phyloP scores from a whole-genome alignment of 2,329 filamentous ascomycete genomes.

The Talaromyces sp. region DNA sequence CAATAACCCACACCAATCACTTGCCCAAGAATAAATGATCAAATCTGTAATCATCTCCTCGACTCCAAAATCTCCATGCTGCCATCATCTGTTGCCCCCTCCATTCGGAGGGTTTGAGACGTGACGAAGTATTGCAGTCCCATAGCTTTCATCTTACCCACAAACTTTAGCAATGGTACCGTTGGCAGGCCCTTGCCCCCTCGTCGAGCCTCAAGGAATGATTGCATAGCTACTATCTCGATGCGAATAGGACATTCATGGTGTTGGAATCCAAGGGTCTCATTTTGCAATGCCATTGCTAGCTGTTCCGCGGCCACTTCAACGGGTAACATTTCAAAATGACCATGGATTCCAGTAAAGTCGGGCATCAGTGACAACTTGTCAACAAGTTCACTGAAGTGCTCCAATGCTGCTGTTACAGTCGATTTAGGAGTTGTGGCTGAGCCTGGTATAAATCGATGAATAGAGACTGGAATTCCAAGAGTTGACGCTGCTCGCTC shows the following conservation, averaged over 20 bases:
- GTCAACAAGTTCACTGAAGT: neutral
- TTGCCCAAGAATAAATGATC: no score
- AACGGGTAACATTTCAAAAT: neutral
- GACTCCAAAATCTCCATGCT: neutral
- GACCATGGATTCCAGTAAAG: neutral
- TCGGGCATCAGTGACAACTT: neutral
- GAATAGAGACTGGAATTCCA: neutral
- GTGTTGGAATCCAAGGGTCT: neutral
- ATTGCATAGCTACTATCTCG: neutral
- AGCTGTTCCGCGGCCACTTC: neutral
- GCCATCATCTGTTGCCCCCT: neutral
- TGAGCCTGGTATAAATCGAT: neutral
- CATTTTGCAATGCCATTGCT: neutral
- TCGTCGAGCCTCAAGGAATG: neutral
- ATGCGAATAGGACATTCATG: neutral
- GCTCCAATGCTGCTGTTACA: neutral
- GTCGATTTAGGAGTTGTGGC: neutral
- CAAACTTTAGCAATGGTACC: neutral
- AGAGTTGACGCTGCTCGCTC: conserved; percentile 22
- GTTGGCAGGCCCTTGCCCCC: neutral
- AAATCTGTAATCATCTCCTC: neutral
- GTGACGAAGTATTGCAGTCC: neutral
- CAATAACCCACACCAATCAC: no score
- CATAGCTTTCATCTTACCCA: neutral
- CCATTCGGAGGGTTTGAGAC: neutral